Percentiles rank a stretch among this genome's conserved stretches.
These are phyloP conservation scores for Marasmius sp. DNA, from an alignment of 1,284 basidiomycete species.

Conservation along the genomic window DNA sequence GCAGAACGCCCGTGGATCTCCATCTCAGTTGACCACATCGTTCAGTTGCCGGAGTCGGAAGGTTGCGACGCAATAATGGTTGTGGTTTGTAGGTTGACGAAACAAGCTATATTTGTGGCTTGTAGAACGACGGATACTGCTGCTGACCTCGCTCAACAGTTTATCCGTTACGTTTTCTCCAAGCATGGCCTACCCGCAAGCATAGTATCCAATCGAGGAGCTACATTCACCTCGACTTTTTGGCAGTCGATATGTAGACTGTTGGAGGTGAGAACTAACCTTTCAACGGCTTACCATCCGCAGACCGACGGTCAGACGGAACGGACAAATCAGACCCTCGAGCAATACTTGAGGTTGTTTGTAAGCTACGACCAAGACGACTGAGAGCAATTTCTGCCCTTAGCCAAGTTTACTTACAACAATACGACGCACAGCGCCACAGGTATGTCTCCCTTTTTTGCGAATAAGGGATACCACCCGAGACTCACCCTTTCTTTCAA, in stretches of 20 bases:
- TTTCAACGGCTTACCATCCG: conserved; percentile 3
- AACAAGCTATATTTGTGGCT: no score
- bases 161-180: not conserved
- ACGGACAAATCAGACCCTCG: not conserved
- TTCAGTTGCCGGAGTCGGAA: conserved; percentile 24
- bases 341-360: not conserved
- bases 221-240: not conserved
- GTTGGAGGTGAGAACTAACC: not conserved
- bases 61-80: conserved; percentile 30
- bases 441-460: not conserved
- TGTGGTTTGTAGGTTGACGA: not conserved
- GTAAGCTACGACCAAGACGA: not conserved
- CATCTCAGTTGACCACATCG: conserved; percentile 17
- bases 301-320: not conserved
- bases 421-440: not conserved
- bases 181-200: not conserved
- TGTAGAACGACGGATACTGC: no score
- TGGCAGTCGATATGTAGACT: not conserved
- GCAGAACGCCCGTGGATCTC: conserved; percentile 2
- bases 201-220: not conserved
- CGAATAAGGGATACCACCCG: not conserved
- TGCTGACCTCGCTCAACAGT: not conserved
- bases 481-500: not conserved
- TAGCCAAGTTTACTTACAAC: not conserved
- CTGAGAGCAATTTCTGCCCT: not conserved